Base-by-base conservation (phyloP, 148 eudicot species). In the Amaranthus palmeri region DNA sequence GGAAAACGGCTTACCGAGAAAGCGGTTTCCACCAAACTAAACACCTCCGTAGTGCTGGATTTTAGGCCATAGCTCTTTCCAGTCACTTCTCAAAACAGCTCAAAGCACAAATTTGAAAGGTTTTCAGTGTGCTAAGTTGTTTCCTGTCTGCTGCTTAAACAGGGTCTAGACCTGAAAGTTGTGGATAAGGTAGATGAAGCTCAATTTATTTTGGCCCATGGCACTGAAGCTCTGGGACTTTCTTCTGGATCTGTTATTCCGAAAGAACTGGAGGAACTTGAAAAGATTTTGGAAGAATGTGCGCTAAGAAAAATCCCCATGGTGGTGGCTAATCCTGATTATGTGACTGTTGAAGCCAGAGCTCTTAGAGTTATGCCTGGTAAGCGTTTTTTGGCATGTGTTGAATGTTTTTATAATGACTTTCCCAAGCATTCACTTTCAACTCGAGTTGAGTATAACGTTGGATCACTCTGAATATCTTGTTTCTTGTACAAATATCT, bases 311-410 rank as follows among this genome's bases (percentile, higher is more conserved):
- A 79, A 67, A 89, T 93, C 57, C 98, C 98, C 17, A 91, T 93
- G 98, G 93, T 91, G 41, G 97, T 93, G 44, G 98, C 98, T 55
- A 93, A 93, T 88, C 98, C 97, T 14, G 98, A 93, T 77, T 93
- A 71, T 82, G 98, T 93, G 51, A 93, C 98, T 55, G 98, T 93
- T 60, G 98, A 93, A 83, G 98, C 91, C 64, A 83, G 97, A 86
- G 86, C 84, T 78, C 72, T 93, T 4, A 84, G 87, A 57, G 88
- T 93, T 66, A 93, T 93, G 98, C 98, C 98, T 63, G 98, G 98
- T 93, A 81, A 65, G 75, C 70, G 64, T 8, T 18, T 68, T 65
- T 54, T 46, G 5, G 3, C 63, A 10, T 70, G 50, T n/a, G 49
- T 41, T 3, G 14, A 61, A 65, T 51, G 17, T 72, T 50, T 55